Evolutionary conservation across 768 basidiomycete genomes (phyloP), one percentile per base, ranked within the genome.

Genomic region (Mycena olivaceomarginata): DNA sequence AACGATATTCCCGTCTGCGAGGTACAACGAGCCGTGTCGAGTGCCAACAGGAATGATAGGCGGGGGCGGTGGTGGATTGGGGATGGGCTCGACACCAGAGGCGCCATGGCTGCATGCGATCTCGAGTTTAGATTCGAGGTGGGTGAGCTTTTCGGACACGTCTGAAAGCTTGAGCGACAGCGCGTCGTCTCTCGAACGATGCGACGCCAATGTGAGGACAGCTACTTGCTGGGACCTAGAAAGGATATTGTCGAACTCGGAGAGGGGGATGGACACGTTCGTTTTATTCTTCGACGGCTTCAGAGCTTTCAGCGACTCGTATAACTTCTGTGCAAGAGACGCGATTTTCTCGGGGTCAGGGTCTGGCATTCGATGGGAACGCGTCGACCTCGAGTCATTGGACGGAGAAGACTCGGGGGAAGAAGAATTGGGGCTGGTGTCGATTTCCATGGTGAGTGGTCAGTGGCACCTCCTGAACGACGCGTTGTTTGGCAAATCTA

Each of bases 1-100:
- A 15, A 86, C 81, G 56, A 85, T 78, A 72, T 83, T 85, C 31
- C 85, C 85, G 70, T 86, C 85, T 41, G 81, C 77, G 67, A 81
- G 82, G 76, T 85, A 86, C 6, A 86, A 80, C 18, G 80, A 63
- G 46, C 40, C 48, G 64, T 77, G 76, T 10, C 76, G 67, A 57
- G 2, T 81, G 81, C 72, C 85, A 79, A 31, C 68, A 56, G 62
- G 69, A 12, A 51, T 20, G 15, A 43, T 6, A 18, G 60, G 31
- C 37, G 11, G 41, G 57, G 25, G 4, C 9, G 64, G 53, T 31
- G 53, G 40, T 16, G 12, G 53, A 57, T 16, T 43, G 40, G 67
- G 39, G 43, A 43, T 69, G 22, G n/a, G 18, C 8, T 31, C 40
- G n/a, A 39, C n/a, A 45, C 56, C 41, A 53, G 20, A 10, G 31